Conservation (phyloP, 176 grass and related monocot genomes). For the Lolium perenne region DNA sequence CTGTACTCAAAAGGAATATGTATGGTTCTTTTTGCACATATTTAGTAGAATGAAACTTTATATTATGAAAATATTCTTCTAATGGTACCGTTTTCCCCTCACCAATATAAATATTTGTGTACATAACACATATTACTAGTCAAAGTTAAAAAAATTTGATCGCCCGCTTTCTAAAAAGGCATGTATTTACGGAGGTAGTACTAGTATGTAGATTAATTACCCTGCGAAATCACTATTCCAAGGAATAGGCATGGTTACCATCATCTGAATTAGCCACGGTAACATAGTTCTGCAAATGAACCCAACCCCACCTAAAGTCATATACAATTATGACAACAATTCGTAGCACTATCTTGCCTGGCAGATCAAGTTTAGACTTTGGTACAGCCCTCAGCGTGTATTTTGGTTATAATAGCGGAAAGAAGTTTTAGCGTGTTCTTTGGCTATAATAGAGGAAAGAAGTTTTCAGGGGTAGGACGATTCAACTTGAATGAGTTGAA, state of each 20-base stretch:
- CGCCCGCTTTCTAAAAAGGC: neutral
- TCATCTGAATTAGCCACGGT: neutral
- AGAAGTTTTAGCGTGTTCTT: neutral
- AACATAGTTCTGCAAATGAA: neutral
- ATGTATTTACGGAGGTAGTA: neutral
- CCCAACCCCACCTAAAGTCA: neutral
- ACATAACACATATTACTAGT: neutral
- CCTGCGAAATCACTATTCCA: neutral
- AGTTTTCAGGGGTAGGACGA: neutral
- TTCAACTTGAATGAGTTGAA: slow-evolving; percentile 1
- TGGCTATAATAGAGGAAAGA: slow-evolving; percentile 21
- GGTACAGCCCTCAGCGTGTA: neutral
- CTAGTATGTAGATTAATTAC: neutral
- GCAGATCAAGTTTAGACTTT: slow-evolving; percentile 11
- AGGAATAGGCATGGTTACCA: neutral
- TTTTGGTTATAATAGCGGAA: slow-evolving; percentile 8
- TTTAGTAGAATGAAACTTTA: neutral
- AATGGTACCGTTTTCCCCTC: neutral
- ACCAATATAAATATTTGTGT: neutral
- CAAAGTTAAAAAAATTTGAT: neutral
- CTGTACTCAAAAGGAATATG: neutral
- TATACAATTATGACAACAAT: neutral
- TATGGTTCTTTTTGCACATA: neutral
- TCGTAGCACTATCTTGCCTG: neutral
- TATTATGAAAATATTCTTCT: neutral